phyloP scores from a whole-genome alignment of 805 yeast species.

The Candida wancherniae region DNA sequence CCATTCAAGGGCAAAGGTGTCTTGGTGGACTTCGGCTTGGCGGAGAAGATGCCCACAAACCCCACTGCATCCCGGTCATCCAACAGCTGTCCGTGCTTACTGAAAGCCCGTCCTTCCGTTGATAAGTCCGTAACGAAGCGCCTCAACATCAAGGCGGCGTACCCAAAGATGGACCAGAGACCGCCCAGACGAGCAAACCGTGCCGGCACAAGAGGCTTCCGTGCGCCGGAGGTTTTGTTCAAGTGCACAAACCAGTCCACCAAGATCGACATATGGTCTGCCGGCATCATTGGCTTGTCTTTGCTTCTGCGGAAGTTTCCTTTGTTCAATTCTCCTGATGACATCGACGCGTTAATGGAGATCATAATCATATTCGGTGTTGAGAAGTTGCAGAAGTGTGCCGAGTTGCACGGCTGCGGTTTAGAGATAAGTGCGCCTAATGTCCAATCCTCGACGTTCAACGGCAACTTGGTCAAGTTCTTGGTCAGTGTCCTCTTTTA shows the following conservation, averaged over 20 bases:
- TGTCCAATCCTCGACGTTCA: slow-evolving; percentile 14
- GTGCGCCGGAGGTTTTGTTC: slow-evolving; percentile 90
- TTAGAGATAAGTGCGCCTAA: slow-evolving; percentile 48
- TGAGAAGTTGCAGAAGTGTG: slow-evolving; percentile 66
- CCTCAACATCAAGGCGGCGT: slow-evolving; percentile 45
- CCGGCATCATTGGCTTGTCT: slow-evolving; percentile 81
- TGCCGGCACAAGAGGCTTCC: slow-evolving; percentile 93
- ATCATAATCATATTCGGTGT: slow-evolving; percentile 76
- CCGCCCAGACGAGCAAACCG: slow-evolving; percentile 91
- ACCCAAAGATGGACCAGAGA: slow-evolving; percentile 81
- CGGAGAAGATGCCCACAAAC: slow-evolving; percentile 47
- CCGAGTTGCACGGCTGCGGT: slow-evolving; percentile 83
- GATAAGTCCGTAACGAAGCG: slow-evolving; percentile 20
- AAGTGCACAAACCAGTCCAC: slow-evolving; percentile 81
- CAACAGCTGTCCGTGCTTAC: slow-evolving; percentile 54
- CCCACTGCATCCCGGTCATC: slow-evolving; percentile 14
- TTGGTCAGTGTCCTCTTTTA: slow-evolving; percentile 23
- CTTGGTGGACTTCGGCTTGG: slow-evolving; percentile 87
- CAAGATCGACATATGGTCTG: slow-evolving; percentile 88
- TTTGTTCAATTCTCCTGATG: slow-evolving; percentile 90
- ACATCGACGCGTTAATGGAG: slow-evolving; percentile 85
- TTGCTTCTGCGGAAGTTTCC: slow-evolving; percentile 80
- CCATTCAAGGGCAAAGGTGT: slow-evolving; percentile 68
- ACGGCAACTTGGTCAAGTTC: slow-evolving; percentile 32
- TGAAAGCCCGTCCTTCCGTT: slow-evolving; percentile 27